Base-by-base conservation (phyloP, 345 rosid genomes). In the Brassica carinata region DNA sequence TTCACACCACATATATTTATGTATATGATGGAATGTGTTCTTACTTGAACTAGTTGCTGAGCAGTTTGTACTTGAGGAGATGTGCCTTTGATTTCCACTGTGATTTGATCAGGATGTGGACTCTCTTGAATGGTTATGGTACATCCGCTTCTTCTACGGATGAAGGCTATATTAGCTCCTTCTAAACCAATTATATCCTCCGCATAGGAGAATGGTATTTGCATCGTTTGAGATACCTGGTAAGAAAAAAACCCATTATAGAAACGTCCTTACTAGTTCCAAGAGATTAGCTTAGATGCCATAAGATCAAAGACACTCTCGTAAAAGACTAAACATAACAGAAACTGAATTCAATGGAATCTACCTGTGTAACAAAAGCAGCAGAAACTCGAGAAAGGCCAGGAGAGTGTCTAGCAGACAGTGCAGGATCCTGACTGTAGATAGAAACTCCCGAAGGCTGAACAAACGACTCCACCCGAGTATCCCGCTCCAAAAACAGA, bases 21-120 rank as follows among this genome's bases (percentile, higher is more conserved):
- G 5, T 33, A 33, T 11, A 58, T 34, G n/a, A 36, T 17, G 53
- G 5, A 67, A 17, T 34, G 75, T 55, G 33, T 69, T 55, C 75
- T 63, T 85, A 88, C 98, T 86, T 94, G 94, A 83, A 91, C 83
- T 79, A 94, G 88, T 70, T 89, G 91, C 80, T 89, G 91, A 79
- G 92, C 92, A 69, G 73, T 83, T 77, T 91, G 91, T 79, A 91
- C 97, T 84, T 94, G 90, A 43, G 90, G 73, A 48, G 95, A 69
- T 6, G 88, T 86, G 29, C 97, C 98, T 84, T 94, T 94, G 67
- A 93, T 90, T 84, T 91, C 97, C 5, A 91, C 94, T 3, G 90
- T 90, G 61, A 91, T 85, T 84, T 91, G 91, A 83, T 90, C 92
- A 64, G 92, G 89, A 27, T 84, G 74, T 48, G 86, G 89, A 75